Evolutionary conservation across 768 basidiomycete genomes (phyloP).

Genomic region (Guyanaporus albipodus): DNA sequence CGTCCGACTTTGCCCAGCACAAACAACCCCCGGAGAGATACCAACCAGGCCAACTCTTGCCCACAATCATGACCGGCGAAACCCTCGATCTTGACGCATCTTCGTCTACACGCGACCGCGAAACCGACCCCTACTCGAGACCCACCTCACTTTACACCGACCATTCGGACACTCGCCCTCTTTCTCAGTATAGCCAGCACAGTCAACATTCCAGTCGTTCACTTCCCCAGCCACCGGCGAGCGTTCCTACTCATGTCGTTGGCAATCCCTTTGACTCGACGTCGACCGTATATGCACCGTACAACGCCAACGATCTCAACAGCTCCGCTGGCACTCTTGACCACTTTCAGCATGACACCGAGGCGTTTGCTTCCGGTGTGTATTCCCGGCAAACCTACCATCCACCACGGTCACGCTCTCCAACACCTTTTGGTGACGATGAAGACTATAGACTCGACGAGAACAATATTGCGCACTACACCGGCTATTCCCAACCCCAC

Average conservation of each 20-base stretch:
- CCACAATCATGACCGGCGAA: constrained; percentile 62
- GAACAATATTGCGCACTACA: constrained; percentile 54
- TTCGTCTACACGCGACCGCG: constrained; percentile 28
- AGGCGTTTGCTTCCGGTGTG: constrained; percentile 66
- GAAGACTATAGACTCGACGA: constrained; percentile 64
- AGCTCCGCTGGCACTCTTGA: constrained; percentile 37
- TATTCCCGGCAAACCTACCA: constrained; percentile 45
- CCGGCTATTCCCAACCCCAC: constrained; percentile 33
- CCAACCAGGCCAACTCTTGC: constrained; percentile 57
- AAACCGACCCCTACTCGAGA: constrained; percentile 28
- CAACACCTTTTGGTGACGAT: constrained; percentile 70
- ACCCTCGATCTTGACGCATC: constrained; percentile 50
- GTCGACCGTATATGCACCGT: constrained; percentile 4
- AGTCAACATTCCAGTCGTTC: constrained; percentile 33
- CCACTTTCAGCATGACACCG: constrained; percentile 61
- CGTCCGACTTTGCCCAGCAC: constrained; percentile 3
- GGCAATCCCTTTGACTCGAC: constrained; percentile 26
- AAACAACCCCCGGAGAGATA: constrained; percentile 38
- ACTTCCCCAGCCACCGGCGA: constrained; percentile 23
- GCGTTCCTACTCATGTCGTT: constrained; percentile 11
- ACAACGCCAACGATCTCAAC: constrained; percentile 27
- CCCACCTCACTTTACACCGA: constrained; percentile 24
- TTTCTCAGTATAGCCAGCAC: constrained; percentile 38
- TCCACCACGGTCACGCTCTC: constrained; percentile 66
- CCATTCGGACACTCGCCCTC: constrained; percentile 25